Evolutionary conservation across 768 basidiomycete genomes (phyloP), one percentile per base, ranked within the genome.

Genomic region (Mycena rosella): DNA sequence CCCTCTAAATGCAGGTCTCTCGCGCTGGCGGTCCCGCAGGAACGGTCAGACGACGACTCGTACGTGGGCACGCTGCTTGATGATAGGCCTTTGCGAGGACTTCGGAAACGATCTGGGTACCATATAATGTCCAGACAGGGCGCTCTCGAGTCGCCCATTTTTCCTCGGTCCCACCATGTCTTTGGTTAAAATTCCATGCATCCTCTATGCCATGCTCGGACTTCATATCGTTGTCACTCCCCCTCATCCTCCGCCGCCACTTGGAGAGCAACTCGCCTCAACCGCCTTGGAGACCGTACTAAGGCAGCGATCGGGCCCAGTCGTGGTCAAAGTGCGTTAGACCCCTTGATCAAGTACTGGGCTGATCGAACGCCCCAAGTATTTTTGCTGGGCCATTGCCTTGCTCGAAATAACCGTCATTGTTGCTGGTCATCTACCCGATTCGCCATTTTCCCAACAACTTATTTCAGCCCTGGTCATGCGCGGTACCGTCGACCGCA

Each of bases 191-290:
- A 75, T 87, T 51, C 84, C 85, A 7, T 82, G 81, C 73, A 78
- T 83, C 48, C 71, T 86, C 40, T 74, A 81, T 20, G 79, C 83
- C 20, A 83, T 83, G 72, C 60, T 82, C 52, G 84, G 82, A 29
- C 73, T 87, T 18, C 85, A 85, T 32, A 74, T 80, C 30, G 79
- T 84, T 24, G 76, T 80, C 36, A 87, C 87, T 2, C 84, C 87
- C 44, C 87, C 82, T 26, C 77, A 83, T 38, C 81, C 82, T 20
- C 83, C 82, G 30, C 80, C 80, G 27, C 52, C 70, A 5, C 67
- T 68, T 47, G 76, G 77, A 26, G 81, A 84, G 57, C 74, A 75
- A 24, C 77, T 74, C 8, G 73, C 74, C 11, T 79, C 79, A 9
- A 82, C 80, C 4, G 74, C 70, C 22, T 68, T 83, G 48, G 85